These are phyloP conservation scores for Babesia sp. DNA, from an alignment of 169 alveolate genomes.

Conservation along the genomic window DNA sequence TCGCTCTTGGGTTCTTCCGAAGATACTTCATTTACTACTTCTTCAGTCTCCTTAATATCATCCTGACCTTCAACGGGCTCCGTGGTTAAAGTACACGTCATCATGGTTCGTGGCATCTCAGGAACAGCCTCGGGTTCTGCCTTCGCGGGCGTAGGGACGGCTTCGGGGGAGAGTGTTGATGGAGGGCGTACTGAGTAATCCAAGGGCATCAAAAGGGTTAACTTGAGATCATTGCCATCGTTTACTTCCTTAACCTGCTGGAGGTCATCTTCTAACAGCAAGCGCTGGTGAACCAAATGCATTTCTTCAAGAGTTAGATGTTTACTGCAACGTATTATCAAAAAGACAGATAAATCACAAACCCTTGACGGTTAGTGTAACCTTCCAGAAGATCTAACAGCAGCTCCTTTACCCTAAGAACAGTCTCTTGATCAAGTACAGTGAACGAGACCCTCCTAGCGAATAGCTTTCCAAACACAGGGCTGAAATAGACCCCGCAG, in stretches of 20 bases:
- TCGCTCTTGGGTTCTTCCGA: background rate
- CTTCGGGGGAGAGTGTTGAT: background rate
- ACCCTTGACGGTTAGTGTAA: conserved; percentile 30
- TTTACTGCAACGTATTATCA: background rate
- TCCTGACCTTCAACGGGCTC: background rate
- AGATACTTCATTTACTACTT: background rate
- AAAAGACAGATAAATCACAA: background rate
- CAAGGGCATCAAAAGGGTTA: conserved; percentile 15
- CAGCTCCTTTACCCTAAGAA: conserved; percentile 35
- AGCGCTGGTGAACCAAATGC: conserved; percentile 7
- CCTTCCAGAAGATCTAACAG: conserved; percentile 3
- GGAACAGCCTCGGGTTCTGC: background rate
- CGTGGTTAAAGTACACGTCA: background rate
- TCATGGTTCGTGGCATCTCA: background rate
- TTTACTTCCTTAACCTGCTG: conserved; percentile 21
- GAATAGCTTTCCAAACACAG: conserved; percentile 9
- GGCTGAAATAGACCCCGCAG: conserved; percentile 51
- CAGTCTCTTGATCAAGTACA: conserved; percentile 49
- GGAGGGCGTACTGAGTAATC: background rate
- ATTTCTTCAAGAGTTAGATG: background rate
- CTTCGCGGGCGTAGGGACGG: background rate
- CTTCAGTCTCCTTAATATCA: background rate
- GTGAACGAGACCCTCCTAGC: conserved; percentile 25
- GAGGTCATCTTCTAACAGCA: conserved; percentile 20
- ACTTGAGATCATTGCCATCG: conserved; percentile 4